Evolutionary conservation across 73 alveolate genomes (phyloP).

Genomic region (Breviolum minutum): DNA sequence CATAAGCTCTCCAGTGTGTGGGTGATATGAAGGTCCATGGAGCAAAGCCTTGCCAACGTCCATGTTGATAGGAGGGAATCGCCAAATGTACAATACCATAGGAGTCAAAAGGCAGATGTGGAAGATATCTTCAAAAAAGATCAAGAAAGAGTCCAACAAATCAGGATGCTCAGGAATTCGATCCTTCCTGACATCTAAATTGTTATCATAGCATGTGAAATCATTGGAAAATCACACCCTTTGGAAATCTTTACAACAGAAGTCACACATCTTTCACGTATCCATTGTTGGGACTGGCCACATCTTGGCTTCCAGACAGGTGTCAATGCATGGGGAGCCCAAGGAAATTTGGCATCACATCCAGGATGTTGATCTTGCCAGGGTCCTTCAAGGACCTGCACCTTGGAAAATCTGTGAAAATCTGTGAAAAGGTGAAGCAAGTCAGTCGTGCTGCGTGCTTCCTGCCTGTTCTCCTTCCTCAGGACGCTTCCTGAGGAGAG

Average conservation of each 20-base stretch:
- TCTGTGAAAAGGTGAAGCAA: neutral
- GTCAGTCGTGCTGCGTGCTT: neutral
- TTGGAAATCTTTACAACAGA: too few species aligned
- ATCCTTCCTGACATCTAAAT: too few species aligned
- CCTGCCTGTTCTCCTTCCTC: neutral
- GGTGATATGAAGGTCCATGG: conserved; percentile 84
- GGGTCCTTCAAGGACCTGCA: neutral
- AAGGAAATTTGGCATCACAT: conserved; percentile 54
- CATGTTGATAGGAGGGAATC: too few species aligned
- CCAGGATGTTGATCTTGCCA: conserved; percentile 77
- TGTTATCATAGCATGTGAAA: too few species aligned
- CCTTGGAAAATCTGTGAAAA: neutral
- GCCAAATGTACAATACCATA: too few species aligned
- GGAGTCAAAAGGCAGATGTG: too few species aligned
- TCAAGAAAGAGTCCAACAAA: too few species aligned
- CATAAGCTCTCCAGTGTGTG: conserved; percentile 89
- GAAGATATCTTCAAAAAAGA: too few species aligned
- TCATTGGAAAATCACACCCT: too few species aligned
- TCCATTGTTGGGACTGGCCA: too few species aligned
- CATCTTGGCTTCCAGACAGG: neutral
- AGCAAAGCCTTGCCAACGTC: conserved; percentile 25
- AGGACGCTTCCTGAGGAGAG: neutral
- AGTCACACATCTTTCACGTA: too few species aligned
- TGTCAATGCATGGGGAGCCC: conserved; percentile 68
- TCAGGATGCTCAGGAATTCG: too few species aligned